These are phyloP conservation scores for Clavispora fructus DNA, from an alignment of 805 yeast species.

Conservation along the genomic window DNA sequence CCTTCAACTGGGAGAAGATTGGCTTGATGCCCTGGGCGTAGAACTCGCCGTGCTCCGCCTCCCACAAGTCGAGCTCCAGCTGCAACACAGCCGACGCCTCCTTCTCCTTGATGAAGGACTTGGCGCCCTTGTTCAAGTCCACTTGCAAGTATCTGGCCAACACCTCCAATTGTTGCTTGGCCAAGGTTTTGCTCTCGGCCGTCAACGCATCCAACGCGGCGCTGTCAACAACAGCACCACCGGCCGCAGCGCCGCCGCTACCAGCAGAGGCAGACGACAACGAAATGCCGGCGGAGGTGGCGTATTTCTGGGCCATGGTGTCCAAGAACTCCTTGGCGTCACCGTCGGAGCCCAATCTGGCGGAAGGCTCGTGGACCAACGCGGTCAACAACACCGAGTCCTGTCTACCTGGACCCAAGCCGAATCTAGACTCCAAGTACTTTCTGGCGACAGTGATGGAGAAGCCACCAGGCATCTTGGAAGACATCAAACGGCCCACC, in stretches of 20 bases:
- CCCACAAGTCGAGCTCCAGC: slow-evolving; percentile 86
- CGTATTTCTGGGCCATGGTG: slow-evolving; percentile 75
- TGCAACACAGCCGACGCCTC: slow-evolving; percentile 81
- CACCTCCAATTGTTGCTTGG: slow-evolving; percentile 79
- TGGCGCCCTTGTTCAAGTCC: slow-evolving; percentile 88
- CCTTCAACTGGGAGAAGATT: slow-evolving; percentile 84
- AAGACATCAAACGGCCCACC: slow-evolving; percentile 84
- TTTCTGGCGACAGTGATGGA: slow-evolving; percentile 88
- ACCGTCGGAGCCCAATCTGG: slow-evolving; percentile 77
- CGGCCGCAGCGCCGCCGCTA: slow-evolving; percentile 54
- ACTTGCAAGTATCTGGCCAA: slow-evolving; percentile 91
- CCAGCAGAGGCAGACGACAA: slow-evolving; percentile 59
- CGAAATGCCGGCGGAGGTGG: slow-evolving; percentile 73
- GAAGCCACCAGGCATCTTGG: slow-evolving; percentile 99
- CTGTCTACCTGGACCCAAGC: slow-evolving; percentile 90
- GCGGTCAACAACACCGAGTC: slow-evolving; percentile 83
- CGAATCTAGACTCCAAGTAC: slow-evolving; percentile 88
- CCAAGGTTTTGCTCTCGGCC: slow-evolving; percentile 64
- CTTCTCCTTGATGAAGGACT: slow-evolving; percentile 73
- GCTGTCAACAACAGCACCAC: slow-evolving; percentile 86
- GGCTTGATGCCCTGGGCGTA: slow-evolving; percentile 91
- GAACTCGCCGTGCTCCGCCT: slow-evolving; percentile 79
- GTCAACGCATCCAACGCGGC: slow-evolving; percentile 88
- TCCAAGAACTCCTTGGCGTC: slow-evolving; percentile 93
- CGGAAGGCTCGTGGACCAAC: slow-evolving; percentile 83